A percentile compares a stretch with the other conserved stretches of the same genome.
These are phyloP conservation scores for Camelina sativa DNA, from an alignment of 345 rosid species.

Conservation along the genomic window DNA sequence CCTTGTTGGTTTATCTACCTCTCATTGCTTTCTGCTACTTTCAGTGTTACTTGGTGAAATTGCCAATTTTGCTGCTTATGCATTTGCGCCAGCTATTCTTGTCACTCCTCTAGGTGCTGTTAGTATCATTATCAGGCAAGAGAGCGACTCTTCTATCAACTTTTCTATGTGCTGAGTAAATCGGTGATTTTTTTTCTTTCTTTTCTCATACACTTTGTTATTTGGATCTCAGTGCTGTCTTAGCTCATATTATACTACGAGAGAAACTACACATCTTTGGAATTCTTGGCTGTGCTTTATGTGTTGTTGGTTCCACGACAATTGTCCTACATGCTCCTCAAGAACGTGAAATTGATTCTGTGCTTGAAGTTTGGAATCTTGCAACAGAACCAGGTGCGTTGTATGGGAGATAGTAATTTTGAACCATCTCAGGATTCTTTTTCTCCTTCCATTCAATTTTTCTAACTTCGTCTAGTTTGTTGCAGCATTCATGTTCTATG, in stretches of 20 bases:
- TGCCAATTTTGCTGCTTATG: conserved; percentile 97
- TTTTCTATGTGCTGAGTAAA: not conserved
- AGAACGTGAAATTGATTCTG: conserved; percentile 88
- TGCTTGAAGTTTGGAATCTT: conserved; percentile 91
- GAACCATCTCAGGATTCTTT: conserved; percentile 6
- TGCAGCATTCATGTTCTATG: conserved; percentile 91
- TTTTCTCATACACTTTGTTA: conserved; percentile 4
- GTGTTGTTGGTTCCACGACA: conserved; percentile 96
- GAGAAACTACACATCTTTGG: conserved; percentile 91
- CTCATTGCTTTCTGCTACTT: conserved; percentile 13
- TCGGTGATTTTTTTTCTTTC: not conserved
- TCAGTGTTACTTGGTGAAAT: conserved; percentile 96
- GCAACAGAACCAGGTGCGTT: conserved; percentile 99
- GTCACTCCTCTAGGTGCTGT: conserved; percentile 99
- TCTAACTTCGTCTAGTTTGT: conserved; percentile 38
- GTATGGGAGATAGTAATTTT: not conserved
- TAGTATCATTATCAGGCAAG: conserved; percentile 88
- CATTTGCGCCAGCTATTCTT: conserved; percentile 94
- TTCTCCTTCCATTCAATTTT: conserved; percentile 4
- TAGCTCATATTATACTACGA: conserved; percentile 84
- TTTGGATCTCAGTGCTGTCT: conserved; percentile 75
- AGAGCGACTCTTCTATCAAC: not conserved
- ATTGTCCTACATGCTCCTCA: conserved; percentile 98
- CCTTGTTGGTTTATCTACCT: not conserved
- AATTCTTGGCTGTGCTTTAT: conserved; percentile 89